Evolutionary conservation across 805 yeast species (phyloP), one percentile per base, ranked within the genome.

Genomic region (Candida orba): DNA sequence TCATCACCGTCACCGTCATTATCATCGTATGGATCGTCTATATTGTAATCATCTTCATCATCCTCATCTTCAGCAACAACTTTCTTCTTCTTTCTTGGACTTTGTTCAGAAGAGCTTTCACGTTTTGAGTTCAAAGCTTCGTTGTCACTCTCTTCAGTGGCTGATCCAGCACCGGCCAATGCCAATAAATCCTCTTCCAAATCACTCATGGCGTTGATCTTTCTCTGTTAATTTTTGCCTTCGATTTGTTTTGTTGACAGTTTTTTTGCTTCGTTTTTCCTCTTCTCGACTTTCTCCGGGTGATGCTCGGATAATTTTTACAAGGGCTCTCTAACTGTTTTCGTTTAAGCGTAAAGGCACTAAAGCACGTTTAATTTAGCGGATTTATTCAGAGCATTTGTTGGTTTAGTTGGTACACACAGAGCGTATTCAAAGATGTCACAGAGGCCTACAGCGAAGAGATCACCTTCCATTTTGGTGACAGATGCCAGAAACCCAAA

Each of bases 171-270:
- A 48, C 95, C 98, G 41, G 99, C 99, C 56, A 93, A 76, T 18
- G 96, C 98, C 60, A 91, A 76, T 68, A 93, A 76, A 75, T 93
- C 99, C 63, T 91, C 98, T 62, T 90, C 97, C 59, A 88, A 78
- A 60, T 79, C 95, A 48, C 57, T 51, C 61, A 58, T 31, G n/a
- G n/a, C 12, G 20, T n/a, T 8, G 8, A 8, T 13, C 14, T 6
- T 6, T 30, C 29, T 27, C 13, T 13, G 10, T 12, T 27, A 27
- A 10, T 8, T 27, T 6, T 6, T 10, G 12, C 29, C 12, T 10
- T 27, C 14, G n/a, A 30, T 30, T 13, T 10, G 14, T 30, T 30
- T 30, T 27, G 30, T 12, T 27, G 30, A 27, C 30, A 12, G 17
- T 14, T 14, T 14, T 30, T 5, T 30, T 12, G 7, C 14, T 14